A percentile compares a stretch with the other conserved stretches of the same genome.
Evolutionary conservation across 176 grass and related monocot genomes (phyloP).

Genomic region (Neostapfia colusana): DNA sequence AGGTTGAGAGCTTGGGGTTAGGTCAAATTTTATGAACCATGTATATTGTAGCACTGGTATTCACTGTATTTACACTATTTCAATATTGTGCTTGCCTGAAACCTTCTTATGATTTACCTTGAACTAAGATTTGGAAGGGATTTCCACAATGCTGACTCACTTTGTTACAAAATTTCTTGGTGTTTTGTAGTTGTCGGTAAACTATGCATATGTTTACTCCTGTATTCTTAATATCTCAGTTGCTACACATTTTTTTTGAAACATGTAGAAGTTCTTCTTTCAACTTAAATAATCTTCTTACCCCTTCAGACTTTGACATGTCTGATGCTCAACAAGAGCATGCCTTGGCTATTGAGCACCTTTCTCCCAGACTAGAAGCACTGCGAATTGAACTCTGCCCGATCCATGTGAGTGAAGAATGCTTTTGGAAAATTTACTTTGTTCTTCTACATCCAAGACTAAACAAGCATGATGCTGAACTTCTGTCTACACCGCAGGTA

Average conservation of each 20-base stretch:
- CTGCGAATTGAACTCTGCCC: slow-evolving; percentile 90
- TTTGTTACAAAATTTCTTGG: not conserved
- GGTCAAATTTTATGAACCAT: not conserved
- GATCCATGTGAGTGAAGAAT: slow-evolving; percentile 75
- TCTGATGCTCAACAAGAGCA: slow-evolving; percentile 86
- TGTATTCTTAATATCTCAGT: not conserved
- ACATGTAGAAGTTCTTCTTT: not conserved
- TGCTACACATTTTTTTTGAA: not conserved
- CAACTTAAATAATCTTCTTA: slow-evolving; percentile 24
- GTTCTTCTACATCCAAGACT: slow-evolving; percentile 96
- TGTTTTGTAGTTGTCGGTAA: not conserved
- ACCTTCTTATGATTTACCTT: not conserved
- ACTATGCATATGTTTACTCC: slow-evolving; percentile 9
- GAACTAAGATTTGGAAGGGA: not conserved
- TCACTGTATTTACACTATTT: not conserved
- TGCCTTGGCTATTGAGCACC: slow-evolving; percentile 64
- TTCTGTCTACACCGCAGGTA: slow-evolving; percentile 90
- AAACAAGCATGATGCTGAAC: slow-evolving; percentile 74
- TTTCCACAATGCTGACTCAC: slow-evolving; percentile 10
- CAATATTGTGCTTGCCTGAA: not conserved
- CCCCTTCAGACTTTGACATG: slow-evolving; percentile 83
- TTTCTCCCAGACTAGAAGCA: slow-evolving; percentile 78
- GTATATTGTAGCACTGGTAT: not conserved
- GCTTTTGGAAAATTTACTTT: slow-evolving; percentile 99
- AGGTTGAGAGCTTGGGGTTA: not conserved